These are phyloP conservation scores for Lipomyces spencermartinsiae DNA, from an alignment of 805 yeast species.

Conservation along the genomic window DNA sequence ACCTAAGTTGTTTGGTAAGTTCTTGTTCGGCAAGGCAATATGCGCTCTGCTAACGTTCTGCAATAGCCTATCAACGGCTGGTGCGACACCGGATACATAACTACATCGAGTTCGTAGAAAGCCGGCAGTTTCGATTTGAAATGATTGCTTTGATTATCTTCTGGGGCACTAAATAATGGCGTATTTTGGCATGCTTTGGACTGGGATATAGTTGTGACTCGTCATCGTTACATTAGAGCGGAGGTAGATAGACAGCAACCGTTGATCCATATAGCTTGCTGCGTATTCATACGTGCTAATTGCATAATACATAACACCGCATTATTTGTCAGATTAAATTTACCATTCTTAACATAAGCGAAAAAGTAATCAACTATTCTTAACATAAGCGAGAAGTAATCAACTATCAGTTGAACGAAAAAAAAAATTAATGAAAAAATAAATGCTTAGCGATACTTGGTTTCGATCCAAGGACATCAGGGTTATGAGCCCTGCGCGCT, in stretches of 20 bases:
- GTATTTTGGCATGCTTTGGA: neutral
- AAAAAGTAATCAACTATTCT: no score
- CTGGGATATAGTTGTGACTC: no score
- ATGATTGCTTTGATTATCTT: neutral
- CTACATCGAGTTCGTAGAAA: neutral
- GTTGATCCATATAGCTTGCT: no score
- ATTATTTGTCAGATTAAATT: no score
- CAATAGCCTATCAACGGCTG: conserved; percentile 25
- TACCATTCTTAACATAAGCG: no score
- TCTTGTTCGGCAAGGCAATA: neutral
- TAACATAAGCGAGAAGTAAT: no score
- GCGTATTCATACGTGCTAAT: no score
- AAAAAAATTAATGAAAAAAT: conserved; percentile 20
- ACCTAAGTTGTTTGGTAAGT: conserved; percentile 58
- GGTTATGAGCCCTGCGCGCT: conserved; percentile 98
- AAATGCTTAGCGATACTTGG: conserved; percentile 77
- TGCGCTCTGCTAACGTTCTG: neutral
- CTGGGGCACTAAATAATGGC: neutral
- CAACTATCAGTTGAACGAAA: no score
- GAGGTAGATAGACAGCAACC: neutral
- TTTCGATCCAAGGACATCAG: conserved; percentile 93
- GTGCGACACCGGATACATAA: conserved; percentile 28
- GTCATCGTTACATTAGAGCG: neutral
- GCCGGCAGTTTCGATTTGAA: no score
- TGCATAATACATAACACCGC: no score